These are phyloP conservation scores for Asterophora lycoperdoides DNA, from an alignment of 768 basidiomycete species.

Conservation along the genomic window DNA sequence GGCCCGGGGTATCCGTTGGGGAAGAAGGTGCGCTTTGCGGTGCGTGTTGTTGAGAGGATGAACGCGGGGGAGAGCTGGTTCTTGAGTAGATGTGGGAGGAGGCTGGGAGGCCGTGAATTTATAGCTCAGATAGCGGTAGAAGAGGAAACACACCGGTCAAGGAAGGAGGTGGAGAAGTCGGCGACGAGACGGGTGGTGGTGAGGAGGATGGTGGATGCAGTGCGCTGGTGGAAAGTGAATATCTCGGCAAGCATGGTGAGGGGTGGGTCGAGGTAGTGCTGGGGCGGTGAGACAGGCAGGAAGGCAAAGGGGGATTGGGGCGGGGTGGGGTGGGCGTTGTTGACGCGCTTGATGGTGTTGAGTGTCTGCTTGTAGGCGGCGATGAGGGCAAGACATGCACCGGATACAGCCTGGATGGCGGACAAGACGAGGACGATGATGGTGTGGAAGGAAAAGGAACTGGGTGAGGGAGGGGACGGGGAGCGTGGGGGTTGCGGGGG, in stretches of 20 bases:
- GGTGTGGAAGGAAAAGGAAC: constrained; percentile 35
- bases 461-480: constrained; percentile 22
- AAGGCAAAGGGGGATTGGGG: constrained; percentile 24
- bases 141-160: constrained; percentile 47
- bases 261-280: constrained; percentile 38
- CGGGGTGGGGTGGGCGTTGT: constrained; percentile 31
- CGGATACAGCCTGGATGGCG: constrained; percentile 66
- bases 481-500: constrained; percentile 23
- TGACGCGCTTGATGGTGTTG: constrained; percentile 62
- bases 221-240: constrained; percentile 43
- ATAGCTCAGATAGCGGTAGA: neutral
- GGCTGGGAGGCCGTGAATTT: constrained; percentile 30
- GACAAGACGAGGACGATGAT: constrained; percentile 71
- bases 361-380: constrained; percentile 64
- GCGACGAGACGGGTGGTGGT: constrained; percentile 44
- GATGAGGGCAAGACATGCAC: constrained; percentile 62
- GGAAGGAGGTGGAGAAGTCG: constrained; percentile 45
- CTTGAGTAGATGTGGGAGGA: constrained; percentile 67
- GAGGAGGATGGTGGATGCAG: constrained; percentile 43
- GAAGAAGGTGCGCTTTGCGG: constrained; percentile 71
- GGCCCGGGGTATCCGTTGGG: constrained; percentile 86
- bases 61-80: constrained; percentile 46
- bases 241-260: constrained; percentile 48
- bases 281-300: constrained; percentile 20
- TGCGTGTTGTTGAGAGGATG: constrained; percentile 48